A percentile compares a stretch with the other conserved stretches of the same genome.
These are phyloP conservation scores for Hsuehochloa calcarea DNA, from an alignment of 176 grass and related monocot species.

Conservation along the genomic window DNA sequence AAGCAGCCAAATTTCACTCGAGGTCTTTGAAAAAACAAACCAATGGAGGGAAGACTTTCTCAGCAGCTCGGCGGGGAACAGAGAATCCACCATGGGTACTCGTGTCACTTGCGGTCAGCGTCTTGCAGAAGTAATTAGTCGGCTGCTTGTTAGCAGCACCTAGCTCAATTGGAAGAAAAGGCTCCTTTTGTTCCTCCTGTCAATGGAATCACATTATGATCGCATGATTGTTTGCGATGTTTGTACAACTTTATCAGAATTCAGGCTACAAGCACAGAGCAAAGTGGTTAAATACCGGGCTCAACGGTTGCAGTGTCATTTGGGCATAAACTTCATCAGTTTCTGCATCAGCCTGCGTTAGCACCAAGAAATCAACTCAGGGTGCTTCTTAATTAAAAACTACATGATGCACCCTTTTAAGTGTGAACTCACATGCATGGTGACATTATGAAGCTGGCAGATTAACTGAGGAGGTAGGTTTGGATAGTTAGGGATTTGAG, in stretches of 20 bases:
- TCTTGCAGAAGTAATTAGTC: constrained; percentile 98
- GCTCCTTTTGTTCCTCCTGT: constrained; percentile 93
- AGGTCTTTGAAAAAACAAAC: constrained; percentile 24
- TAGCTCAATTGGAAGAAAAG: constrained; percentile 82
- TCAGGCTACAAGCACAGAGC: constrained; percentile 12
- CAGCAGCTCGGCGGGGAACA: constrained; percentile 86
- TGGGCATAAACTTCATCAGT: constrained; percentile 99
- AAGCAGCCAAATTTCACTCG: constrained; percentile 27
- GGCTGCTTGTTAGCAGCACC: constrained; percentile 85
- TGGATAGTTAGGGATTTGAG: constrained; percentile 93
- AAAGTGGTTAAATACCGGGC: constrained; percentile 49
- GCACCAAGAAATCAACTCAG: constrained; percentile 13
- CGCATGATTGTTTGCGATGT: not conserved
- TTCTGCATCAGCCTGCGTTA: constrained; percentile 76
- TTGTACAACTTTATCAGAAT: not conserved
- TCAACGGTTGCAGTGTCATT: constrained; percentile 93
- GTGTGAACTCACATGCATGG: constrained; percentile 82
- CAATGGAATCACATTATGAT: constrained; percentile 23
- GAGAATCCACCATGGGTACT: constrained; percentile 98
- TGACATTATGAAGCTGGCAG: constrained; percentile 98
- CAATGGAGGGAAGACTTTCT: constrained; percentile 96
- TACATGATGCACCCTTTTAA: constrained; percentile 27
- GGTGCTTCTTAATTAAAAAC: constrained; percentile 13
- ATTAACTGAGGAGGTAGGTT: constrained; percentile 91
- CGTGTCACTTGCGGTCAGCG: too few relatives aligned